phyloP scores from a whole-genome alignment of 495 filamentous ascomycete genomes.

The Margaritispora aquatica region DNA sequence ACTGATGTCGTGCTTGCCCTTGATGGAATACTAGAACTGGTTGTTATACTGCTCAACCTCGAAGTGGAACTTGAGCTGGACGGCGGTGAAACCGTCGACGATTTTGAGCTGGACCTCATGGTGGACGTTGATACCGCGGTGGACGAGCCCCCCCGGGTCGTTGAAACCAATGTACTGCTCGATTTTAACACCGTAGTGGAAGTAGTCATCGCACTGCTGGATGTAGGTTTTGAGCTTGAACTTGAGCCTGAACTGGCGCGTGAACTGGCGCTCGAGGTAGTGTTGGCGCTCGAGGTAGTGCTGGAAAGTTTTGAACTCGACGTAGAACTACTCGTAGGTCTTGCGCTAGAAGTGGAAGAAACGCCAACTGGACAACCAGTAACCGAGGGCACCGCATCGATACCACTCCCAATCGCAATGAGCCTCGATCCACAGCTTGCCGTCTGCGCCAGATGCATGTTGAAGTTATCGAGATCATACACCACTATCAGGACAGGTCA shows the following conservation, averaged over 20 bases:
- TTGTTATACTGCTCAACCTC: too few species aligned
- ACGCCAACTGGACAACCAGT: neutral
- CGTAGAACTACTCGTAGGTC: neutral
- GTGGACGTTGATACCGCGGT: neutral
- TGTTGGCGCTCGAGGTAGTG: neutral
- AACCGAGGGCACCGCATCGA: constrained; percentile 9
- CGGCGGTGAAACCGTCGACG: too few species aligned
- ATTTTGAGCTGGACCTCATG: neutral
- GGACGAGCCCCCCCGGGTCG: neutral
- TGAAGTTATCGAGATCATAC: constrained; percentile 13
- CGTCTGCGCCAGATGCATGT: constrained; percentile 7
- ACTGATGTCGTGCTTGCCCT: too few species aligned
- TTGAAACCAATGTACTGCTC: neutral
- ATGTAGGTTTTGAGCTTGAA: neutral
- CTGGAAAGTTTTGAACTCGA: neutral
- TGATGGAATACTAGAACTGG: too few species aligned
- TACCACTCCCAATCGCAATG: neutral
- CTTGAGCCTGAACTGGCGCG: neutral
- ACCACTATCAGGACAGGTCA: constrained; percentile 3
- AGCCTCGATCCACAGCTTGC: constrained; percentile 3
- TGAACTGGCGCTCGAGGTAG: neutral
- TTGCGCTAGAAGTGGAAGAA: neutral
- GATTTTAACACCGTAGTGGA: neutral
- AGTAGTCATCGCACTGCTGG: neutral
- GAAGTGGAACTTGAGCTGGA: too few species aligned